Percentiles rank a stretch among this genome's conserved stretches.
These are phyloP conservation scores for Candida silvicultrix DNA, from an alignment of 805 yeast genomes.

Conservation along the genomic window DNA sequence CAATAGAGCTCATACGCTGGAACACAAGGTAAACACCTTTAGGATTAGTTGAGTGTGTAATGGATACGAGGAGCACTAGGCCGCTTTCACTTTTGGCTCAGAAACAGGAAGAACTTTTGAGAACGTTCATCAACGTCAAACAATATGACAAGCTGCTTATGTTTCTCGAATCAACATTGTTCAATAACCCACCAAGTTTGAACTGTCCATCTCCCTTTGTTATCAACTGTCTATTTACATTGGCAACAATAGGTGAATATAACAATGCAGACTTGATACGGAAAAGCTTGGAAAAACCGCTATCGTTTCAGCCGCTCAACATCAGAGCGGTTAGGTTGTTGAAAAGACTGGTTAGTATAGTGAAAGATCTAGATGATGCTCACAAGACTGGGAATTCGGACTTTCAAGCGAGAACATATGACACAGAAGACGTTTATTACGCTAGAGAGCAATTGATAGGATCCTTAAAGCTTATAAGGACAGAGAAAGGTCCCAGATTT, in stretches of 20 bases:
- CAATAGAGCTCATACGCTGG: too few species aligned
- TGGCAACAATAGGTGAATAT: slow-evolving; percentile 27
- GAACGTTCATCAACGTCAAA: slow-evolving; percentile 19
- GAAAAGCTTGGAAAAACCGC: slow-evolving; percentile 20
- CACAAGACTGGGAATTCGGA: slow-evolving; percentile 1
- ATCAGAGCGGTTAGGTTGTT: slow-evolving; percentile 28
- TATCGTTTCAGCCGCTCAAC: slow-evolving; percentile 23
- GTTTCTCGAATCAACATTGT: slow-evolving; percentile 25
- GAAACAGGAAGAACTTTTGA: slow-evolving; percentile 12
- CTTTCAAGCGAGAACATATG: slow-evolving; percentile 1
- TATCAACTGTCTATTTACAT: slow-evolving; percentile 28
- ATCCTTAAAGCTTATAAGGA: slow-evolving; percentile 8
- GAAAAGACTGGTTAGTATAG: slow-evolving; percentile 10
- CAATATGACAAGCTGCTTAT: slow-evolving; percentile 31
- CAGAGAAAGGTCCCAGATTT: neutral
- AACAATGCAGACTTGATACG: slow-evolving; percentile 16
- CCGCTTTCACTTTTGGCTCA: neutral
- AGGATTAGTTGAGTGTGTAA: neutral
- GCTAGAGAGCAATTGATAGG: slow-evolving; percentile 6
- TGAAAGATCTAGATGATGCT: slow-evolving; percentile 2
- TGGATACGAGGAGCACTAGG: neutral
- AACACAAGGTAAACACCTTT: too few species aligned
- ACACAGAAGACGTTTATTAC: slow-evolving; percentile 9
- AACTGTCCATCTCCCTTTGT: slow-evolving; percentile 28
- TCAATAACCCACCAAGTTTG: slow-evolving; percentile 18